Base-by-base conservation (phyloP, 352 stramenopile genomes). In the Phytopythium montanum region DNA sequence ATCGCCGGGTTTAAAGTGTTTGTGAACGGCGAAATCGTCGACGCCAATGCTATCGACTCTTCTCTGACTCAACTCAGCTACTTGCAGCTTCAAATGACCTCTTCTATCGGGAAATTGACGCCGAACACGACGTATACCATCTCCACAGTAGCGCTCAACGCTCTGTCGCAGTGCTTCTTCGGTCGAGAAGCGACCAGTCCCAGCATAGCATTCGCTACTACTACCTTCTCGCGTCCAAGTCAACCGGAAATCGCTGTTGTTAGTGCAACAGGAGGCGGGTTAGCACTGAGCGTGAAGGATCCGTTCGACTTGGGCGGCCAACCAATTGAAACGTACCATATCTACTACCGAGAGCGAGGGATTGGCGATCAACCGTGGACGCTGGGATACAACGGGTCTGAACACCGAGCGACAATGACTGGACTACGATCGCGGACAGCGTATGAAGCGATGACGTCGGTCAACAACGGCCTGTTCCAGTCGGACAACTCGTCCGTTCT, bases 221-320 rank as follows among this genome's bases (percentile, higher is more conserved):
- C 41, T 0, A 59, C 45, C 5, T 26, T 75, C 7, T 72, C 76
- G 7, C 29, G 36, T 5, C 79, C 79, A 4, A 69, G 64, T 3
- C 13, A 54, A 10, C 79, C 79, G 14, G 39, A 25, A 14, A 44
- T 85, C 10, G 60, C 45, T 9, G 48, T 56, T 7, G 55, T 58
- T 29, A 67, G 54, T 38, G 59, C 61, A 34, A 86, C 79, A 5
- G 79, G 79, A 0, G 79, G 76, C 21, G 79, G 79, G 0, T 77
- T 88, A 31, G 76, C 72, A 8, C 49, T 88, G 52, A 66, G 23
- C 7, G 49, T 88, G 1, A 42, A 78, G 33, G 66, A 82, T 51
- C 76, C 76, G 3, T 65, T 74, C 25, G 79, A 88, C 39, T 81
- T 64, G 19, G 79, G 79, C 7, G 79, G 79, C 19, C 46, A 64